Percentiles rank a stretch among this genome's conserved stretches.
These are phyloP conservation scores for Moricandia arvensis DNA, from an alignment of 345 rosid genomes.

Conservation along the genomic window DNA sequence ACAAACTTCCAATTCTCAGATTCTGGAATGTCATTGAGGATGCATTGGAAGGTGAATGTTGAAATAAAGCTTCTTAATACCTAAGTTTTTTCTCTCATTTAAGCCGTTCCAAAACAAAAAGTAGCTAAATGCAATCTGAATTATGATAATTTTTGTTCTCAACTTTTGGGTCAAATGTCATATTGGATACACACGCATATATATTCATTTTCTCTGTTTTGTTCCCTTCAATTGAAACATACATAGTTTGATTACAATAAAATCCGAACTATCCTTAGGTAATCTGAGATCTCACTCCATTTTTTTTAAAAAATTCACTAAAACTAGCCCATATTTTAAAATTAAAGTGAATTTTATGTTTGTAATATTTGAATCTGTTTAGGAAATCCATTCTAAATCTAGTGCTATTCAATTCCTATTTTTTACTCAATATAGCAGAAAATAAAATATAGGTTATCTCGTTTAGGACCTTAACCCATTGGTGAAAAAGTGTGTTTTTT, in stretches of 20 bases:
- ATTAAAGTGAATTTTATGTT: neutral
- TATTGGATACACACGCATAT: slow-evolving; percentile 2
- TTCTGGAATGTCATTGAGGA: too few species aligned
- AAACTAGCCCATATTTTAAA: neutral
- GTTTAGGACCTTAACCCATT: too few species aligned
- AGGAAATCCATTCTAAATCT: too few species aligned
- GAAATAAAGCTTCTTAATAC: too few species aligned
- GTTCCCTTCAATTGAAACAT: neutral
- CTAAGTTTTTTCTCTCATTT: neutral
- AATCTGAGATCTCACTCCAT: neutral
- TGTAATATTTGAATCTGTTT: too few species aligned
- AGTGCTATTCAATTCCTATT: too few species aligned
- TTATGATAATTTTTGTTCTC: neutral
- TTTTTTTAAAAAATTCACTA: neutral
- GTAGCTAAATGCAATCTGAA: slow-evolving; percentile 24
- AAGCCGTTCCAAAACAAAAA: neutral
- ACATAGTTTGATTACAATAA: neutral
- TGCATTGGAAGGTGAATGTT: too few species aligned
- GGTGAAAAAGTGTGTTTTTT: too few species aligned
- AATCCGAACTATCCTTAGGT: neutral
- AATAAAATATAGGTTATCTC: too few species aligned
- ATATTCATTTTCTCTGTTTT: neutral
- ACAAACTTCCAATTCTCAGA: too few species aligned
- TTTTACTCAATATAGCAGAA: too few species aligned
- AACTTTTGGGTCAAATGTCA: slow-evolving; percentile 10